phyloP scores from a whole-genome alignment of 2,329 filamentous ascomycete genomes.

The Fusarium sp. region DNA sequence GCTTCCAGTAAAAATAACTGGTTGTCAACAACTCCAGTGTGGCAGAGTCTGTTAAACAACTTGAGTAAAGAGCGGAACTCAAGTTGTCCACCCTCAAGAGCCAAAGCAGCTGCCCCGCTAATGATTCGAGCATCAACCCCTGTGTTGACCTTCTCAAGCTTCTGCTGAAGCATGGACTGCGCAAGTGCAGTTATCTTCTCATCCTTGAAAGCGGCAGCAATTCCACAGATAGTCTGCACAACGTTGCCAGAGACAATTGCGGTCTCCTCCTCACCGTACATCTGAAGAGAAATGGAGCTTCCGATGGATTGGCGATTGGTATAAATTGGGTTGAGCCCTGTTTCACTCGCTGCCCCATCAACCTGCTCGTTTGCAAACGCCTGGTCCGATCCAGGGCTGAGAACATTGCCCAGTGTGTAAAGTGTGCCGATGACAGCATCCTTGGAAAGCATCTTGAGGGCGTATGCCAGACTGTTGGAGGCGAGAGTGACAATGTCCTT shows the following conservation, averaged over 20 bases:
- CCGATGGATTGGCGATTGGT: conserved; percentile 73
- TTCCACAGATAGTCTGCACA: conserved; percentile 95
- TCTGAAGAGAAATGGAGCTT: conserved; percentile 84
- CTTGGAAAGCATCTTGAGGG: conserved; percentile 86
- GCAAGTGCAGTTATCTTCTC: conserved; percentile 94
- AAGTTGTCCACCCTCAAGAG: conserved; percentile 81
- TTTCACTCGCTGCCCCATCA: conserved; percentile 60
- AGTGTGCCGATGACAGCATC: conserved; percentile 95
- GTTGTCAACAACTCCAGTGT: conserved; percentile 79
- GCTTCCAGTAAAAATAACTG: conserved; percentile 79
- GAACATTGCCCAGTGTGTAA: conserved; percentile 95
- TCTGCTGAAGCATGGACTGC: conserved; percentile 96
- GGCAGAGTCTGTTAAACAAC: conserved; percentile 82
- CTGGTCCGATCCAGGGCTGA: conserved; percentile 79
- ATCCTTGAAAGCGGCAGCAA: conserved; percentile 85
- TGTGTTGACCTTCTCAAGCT: conserved; percentile 86
- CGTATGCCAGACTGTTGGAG: conserved; percentile 86
- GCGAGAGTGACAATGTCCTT: conserved; percentile 80
- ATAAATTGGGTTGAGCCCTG: conserved; percentile 63
- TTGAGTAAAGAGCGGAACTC: conserved; percentile 92
- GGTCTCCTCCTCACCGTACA: conserved; percentile 83
- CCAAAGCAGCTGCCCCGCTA: conserved; percentile 82
- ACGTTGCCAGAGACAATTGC: conserved; percentile 85
- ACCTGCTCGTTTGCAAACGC: conserved; percentile 67
- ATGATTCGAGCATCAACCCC: conserved; percentile 89